Evolutionary conservation across 2,329 filamentous ascomycete genomes (phyloP).

Genomic region (Ophiostoma sp.): DNA sequence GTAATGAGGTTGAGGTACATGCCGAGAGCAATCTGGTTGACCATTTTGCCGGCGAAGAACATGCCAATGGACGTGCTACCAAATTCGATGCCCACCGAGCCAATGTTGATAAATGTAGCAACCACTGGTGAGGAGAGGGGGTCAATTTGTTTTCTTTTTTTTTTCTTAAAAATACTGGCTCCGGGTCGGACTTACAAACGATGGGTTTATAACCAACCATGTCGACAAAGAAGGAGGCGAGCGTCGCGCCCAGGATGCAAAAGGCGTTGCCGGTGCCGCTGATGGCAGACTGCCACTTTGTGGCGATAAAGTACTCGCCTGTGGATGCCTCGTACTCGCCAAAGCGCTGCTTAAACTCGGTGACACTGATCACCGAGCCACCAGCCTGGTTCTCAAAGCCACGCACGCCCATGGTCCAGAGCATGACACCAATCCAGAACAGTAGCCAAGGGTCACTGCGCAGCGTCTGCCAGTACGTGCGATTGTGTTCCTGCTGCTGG

Average conservation of each 20-base stretch:
- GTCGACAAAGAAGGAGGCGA: slow-evolving; percentile 14
- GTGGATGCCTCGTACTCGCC: slow-evolving; percentile 37
- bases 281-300: slow-evolving; percentile 43
- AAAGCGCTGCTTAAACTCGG: slow-evolving; percentile 45
- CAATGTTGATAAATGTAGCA: slow-evolving; percentile 11
- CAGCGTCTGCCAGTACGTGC: slow-evolving; percentile 21
- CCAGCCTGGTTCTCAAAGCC: slow-evolving; percentile 34
- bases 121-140: neutral
- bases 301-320: slow-evolving; percentile 40
- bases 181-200: neutral
- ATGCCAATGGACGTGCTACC: slow-evolving; percentile 21
- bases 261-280: slow-evolving; percentile 34
- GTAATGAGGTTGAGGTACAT: slow-evolving; percentile 23
- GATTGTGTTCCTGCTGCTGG: slow-evolving; percentile 24
- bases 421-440: slow-evolving; percentile 24
- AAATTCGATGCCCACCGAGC: slow-evolving; percentile 23
- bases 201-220: slow-evolving; percentile 9
- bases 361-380: slow-evolving; percentile 42
- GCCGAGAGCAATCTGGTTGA: slow-evolving; percentile 23
- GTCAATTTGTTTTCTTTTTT: too few species aligned
- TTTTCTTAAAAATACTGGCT: neutral
- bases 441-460: slow-evolving; percentile 20
- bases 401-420: slow-evolving; percentile 25
- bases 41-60: slow-evolving; percentile 25
- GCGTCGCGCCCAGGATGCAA: neutral